These are phyloP conservation scores for Ceratobasidium sp. DNA, from an alignment of 1,284 basidiomycete species.

Conservation along the genomic window DNA sequence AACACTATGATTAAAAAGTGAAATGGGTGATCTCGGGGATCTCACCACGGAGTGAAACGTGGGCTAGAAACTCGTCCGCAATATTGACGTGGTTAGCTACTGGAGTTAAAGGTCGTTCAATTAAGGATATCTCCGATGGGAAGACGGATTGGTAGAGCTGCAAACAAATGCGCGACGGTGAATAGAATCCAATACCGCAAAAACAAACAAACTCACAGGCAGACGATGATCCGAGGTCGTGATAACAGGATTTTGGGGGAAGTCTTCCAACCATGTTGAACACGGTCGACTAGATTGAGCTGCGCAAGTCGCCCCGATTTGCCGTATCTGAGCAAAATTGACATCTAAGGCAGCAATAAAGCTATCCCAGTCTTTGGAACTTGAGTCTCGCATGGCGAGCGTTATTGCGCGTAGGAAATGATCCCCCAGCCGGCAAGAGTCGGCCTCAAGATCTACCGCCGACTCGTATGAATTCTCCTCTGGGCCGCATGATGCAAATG, in stretches of 20 bases:
- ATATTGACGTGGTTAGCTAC: neutral
- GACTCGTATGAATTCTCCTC: constrained; percentile 25
- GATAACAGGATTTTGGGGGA: constrained; percentile 14
- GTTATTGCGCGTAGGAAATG: constrained; percentile 35
- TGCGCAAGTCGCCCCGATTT: constrained; percentile 20
- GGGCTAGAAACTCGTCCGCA: constrained; percentile 29
- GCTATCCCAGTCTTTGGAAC: constrained; percentile 22
- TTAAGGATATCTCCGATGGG: constrained; percentile 7
- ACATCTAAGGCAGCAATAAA: constrained; percentile 13
- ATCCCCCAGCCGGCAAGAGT: constrained; percentile 12
- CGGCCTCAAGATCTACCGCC: constrained; percentile 2
- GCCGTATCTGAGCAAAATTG: constrained; percentile 20
- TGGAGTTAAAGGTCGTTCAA: constrained; percentile 17
- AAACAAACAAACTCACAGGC: neutral
- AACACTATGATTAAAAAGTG: neutral
- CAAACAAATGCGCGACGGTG: neutral
- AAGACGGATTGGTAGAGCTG: constrained; percentile 13
- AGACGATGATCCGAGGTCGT: neutral
- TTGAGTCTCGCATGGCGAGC: constrained; percentile 6
- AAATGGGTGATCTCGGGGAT: constrained; percentile 28
- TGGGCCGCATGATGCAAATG: constrained; percentile 12
- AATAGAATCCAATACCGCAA: neutral
- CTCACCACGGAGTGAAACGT: constrained; percentile 17
- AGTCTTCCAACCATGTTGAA: constrained; percentile 19
- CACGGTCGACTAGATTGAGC: neutral